phyloP scores from a whole-genome alignment of 345 rosid genomes.

The Dimocarpus longan region DNA sequence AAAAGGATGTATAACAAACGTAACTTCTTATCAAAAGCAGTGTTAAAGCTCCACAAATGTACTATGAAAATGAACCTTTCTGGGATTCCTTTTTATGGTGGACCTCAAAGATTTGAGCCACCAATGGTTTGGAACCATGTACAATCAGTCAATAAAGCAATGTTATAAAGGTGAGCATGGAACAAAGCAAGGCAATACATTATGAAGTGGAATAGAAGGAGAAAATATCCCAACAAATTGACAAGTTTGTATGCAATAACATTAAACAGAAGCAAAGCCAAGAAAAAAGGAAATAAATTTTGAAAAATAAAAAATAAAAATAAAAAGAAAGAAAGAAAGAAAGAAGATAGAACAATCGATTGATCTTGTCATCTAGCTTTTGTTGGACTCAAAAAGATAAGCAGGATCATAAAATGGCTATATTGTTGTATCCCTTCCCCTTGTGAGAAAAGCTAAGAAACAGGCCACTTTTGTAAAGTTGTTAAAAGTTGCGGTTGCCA shows the following conservation, averaged over 20 bases:
- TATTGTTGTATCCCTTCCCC: constrained; percentile 30
- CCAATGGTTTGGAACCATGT: background rate
- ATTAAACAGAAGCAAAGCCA: constrained; percentile 12
- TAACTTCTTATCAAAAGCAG: too few relatives aligned
- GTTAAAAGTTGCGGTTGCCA: constrained; percentile 21
- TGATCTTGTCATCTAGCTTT: constrained; percentile 23
- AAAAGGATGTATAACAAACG: too few relatives aligned
- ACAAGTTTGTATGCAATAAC: constrained; percentile 17
- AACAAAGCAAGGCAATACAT: background rate
- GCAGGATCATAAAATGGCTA: constrained; percentile 26
- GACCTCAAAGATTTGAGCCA: background rate
- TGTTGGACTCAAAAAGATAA: constrained; percentile 21
- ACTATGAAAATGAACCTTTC: too few relatives aligned
- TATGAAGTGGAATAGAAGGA: background rate
- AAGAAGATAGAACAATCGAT: constrained; percentile 24
- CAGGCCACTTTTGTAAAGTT: constrained; percentile 26
- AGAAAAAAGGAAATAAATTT: background rate
- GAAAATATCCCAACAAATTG: constrained; percentile 2
- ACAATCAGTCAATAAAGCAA: background rate
- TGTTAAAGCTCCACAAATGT: too few relatives aligned
- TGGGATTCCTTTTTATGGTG: too few relatives aligned
- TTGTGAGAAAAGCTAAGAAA: constrained; percentile 24
- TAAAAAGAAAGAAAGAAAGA: background rate
- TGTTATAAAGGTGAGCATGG: background rate
- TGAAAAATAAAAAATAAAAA: background rate